These are phyloP conservation scores for Trametes hirsuta DNA, from an alignment of 1,284 basidiomycete genomes.

Conservation along the genomic window DNA sequence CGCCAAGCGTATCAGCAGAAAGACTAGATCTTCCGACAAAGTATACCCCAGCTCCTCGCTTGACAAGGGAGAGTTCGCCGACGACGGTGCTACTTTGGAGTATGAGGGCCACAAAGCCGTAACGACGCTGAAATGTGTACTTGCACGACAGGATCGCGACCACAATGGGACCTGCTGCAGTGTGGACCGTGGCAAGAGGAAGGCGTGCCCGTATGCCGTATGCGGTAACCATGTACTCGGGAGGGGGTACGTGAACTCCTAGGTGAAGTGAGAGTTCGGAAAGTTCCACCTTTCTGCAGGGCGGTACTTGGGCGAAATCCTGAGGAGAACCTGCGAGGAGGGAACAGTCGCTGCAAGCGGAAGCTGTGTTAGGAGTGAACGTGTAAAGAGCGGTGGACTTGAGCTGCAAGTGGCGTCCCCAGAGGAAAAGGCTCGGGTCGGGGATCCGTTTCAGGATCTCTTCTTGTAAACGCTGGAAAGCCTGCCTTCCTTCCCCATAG, in stretches of 20 bases:
- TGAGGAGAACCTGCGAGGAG: not conserved
- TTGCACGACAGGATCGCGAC: too few relatives aligned
- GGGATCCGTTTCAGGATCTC: not conserved
- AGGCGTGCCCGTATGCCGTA: not conserved
- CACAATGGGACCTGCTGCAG: not conserved
- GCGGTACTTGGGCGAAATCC: not conserved
- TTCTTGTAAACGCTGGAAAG: slow-evolving; percentile 3
- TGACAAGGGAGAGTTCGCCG: too few relatives aligned
- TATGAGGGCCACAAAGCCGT: too few relatives aligned
- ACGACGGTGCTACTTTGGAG: too few relatives aligned
- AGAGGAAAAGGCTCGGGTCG: slow-evolving; percentile 3
- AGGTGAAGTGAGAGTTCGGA: not conserved
- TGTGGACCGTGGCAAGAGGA: not conserved
- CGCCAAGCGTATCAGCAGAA: too few relatives aligned
- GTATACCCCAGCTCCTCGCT: too few relatives aligned
- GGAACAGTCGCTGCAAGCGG: not conserved
- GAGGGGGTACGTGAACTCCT: not conserved
- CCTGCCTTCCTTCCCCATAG: not conserved
- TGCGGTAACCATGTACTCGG: not conserved
- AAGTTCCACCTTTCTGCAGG: too few relatives aligned
- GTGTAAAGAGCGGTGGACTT: not conserved
- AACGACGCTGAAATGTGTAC: too few relatives aligned
- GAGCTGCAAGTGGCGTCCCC: not conserved
- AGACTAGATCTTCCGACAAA: too few relatives aligned
- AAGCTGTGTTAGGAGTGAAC: not conserved